Base-by-base conservation (phyloP, 495 filamentous ascomycete species). In the Penicillium canariense region DNA sequence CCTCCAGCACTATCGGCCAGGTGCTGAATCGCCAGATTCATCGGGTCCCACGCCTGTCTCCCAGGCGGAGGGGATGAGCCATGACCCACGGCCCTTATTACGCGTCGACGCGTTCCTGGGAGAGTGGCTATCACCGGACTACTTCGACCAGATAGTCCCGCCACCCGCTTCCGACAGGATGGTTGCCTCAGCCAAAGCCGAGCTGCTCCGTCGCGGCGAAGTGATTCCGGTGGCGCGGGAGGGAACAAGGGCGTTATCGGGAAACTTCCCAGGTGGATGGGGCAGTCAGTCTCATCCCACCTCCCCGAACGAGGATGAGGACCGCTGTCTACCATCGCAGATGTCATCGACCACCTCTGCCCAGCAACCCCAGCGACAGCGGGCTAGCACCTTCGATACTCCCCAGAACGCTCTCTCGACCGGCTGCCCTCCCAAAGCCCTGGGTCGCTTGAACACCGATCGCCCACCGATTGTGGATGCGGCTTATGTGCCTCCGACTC, bases 41-140 rank as follows among this genome's bases (percentile, higher is more conserved):
- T 56, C 51, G 17, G 52, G 47, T n/a, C 47, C 39, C 6, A 18
- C 50, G 20, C 43, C 56, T 14, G 31, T 11, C 18, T 4, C 27
- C 5, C 49, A 48, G 8, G 22, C 31, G 23, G 22, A 31, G 25
- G 60, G 51, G 9, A 50, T 46, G n/a, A 58, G 52, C 35, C 28
- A 49, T 10, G 63, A 59, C 31, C 47, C 54, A 11, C 67, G 71
- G 28, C 67, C 68, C 45, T 55, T 70, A 9, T 58, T 97, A 45
- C 87, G 94, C 1, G 79, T 97, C 6, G 95, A 97, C 71, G 86
- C 95, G 0, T 95, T 92, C 65, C 79, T 97, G 3, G 95, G 95
- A 14, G 94, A 99, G 74, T 99, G 94, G 94, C 77, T 97, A 36
- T 87, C 87, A 4, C 89, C 90, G 4, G 86, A 90, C 63, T 99